A percentile compares a stretch with the other conserved stretches of the same genome.
Evolutionary conservation across 2,329 filamentous ascomycete genomes (phyloP).

Genomic region (Byssothecium circinans): DNA sequence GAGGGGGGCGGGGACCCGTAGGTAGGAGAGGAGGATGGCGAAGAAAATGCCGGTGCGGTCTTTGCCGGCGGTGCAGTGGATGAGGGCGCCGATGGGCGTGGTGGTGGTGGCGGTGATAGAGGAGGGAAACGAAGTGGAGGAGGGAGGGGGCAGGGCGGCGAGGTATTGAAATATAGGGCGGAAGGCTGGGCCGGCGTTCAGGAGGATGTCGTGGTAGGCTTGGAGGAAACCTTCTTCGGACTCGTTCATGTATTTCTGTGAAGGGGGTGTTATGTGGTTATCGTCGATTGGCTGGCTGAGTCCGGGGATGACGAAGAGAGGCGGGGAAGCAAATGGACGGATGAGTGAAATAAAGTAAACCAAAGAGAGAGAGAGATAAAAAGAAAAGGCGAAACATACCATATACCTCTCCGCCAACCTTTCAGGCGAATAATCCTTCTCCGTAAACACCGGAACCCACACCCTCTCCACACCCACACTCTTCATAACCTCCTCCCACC

Average conservation of each 20-base stretch:
- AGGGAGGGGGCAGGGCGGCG: slow-evolving; percentile 41
- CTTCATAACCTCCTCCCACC: slow-evolving; percentile 27
- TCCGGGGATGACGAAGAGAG: no score
- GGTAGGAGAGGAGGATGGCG: slow-evolving; percentile 65
- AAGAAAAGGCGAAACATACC: neutral
- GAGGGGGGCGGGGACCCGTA: slow-evolving; percentile 62
- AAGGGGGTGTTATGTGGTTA: neutral
- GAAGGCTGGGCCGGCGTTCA: slow-evolving; percentile 57
- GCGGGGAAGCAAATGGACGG: no score
- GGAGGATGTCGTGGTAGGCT: slow-evolving; percentile 65
- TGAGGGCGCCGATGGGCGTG: slow-evolving; percentile 56
- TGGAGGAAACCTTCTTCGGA: slow-evolving; percentile 62
- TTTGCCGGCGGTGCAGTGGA: slow-evolving; percentile 78
- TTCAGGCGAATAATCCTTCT: slow-evolving; percentile 64
- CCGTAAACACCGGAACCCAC: slow-evolving; percentile 67
- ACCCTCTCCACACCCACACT: slow-evolving; percentile 52
- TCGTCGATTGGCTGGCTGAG: neutral
- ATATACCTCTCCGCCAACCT: slow-evolving; percentile 62
- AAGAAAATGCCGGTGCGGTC: slow-evolving; percentile 73
- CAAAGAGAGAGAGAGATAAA: neutral
- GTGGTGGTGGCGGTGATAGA: neutral
- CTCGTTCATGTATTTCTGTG: slow-evolving; percentile 58
- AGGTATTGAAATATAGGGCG: slow-evolving; percentile 64
- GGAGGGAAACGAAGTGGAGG: neutral
- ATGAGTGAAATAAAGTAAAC: no score